A percentile compares a stretch with the other conserved stretches of the same genome.
These are phyloP conservation scores for Calonectria fujianensis DNA, from an alignment of 2,329 filamentous ascomycete species.

Conservation along the genomic window DNA sequence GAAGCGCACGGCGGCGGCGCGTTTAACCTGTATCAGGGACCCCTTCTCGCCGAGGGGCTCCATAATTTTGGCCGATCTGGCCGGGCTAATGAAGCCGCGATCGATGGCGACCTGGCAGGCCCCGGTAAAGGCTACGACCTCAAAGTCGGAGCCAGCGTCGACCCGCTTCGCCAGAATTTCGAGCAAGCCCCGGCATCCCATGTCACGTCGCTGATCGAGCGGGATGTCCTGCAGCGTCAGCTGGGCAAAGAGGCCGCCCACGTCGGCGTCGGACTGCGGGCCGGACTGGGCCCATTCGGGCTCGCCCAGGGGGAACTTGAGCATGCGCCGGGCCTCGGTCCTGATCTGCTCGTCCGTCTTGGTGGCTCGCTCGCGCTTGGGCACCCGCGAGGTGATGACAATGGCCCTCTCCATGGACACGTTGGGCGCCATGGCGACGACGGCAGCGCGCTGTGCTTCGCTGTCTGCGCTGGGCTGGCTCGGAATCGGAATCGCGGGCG, in stretches of 20 bases:
- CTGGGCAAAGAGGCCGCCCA: constrained; percentile 16
- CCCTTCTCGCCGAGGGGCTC: constrained; percentile 15
- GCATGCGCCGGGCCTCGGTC: constrained; percentile 3
- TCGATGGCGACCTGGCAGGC: constrained; percentile 19
- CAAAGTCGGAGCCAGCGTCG: background rate
- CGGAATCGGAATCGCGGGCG: constrained; percentile 18
- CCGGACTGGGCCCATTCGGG: constrained; percentile 21
- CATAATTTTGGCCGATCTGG: constrained; percentile 20
- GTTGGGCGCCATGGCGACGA: constrained; percentile 1
- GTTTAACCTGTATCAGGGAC: constrained; percentile 20
- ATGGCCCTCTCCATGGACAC: constrained; percentile 3
- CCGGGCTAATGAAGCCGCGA: constrained; percentile 22
- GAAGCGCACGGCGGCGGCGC: constrained; percentile 5
- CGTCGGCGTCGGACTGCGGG: constrained; percentile 12
- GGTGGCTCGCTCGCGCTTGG: background rate
- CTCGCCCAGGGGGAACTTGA: constrained; percentile 18
- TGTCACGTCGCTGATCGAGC: background rate
- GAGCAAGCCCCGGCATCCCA: constrained; percentile 13
- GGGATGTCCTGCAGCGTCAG: constrained; percentile 20
- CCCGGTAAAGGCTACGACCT: constrained; percentile 20
- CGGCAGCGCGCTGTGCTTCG: background rate
- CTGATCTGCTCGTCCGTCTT: constrained; percentile 23
- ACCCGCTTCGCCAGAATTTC: background rate
- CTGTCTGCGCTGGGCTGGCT: constrained; percentile 11
- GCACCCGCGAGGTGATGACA: constrained; percentile 9